Conservation (phyloP, 371 early-diverging fungal species). For the Thermomucor indicae-seudaticae region DNA sequence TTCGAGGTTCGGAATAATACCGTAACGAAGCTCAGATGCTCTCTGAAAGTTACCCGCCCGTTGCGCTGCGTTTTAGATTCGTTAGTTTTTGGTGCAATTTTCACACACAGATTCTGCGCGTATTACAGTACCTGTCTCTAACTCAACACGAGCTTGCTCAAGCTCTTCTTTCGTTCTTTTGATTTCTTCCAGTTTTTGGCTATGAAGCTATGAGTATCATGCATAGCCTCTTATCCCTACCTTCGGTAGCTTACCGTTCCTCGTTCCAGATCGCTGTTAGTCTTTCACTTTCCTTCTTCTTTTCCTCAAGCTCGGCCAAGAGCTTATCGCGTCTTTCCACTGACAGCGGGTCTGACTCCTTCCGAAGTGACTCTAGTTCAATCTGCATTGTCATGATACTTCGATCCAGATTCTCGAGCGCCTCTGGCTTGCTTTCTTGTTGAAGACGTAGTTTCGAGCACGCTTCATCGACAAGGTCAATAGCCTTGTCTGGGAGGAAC, state of each 20-base stretch:
- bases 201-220: slow-evolving; percentile 3
- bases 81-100: background rate
- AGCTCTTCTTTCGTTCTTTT: slow-evolving; percentile 68
- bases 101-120: too few species aligned
- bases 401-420: slow-evolving; percentile 69
- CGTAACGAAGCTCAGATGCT: slow-evolving; percentile 81
- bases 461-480: slow-evolving; percentile 89
- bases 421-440: slow-evolving; percentile 83
- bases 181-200: slow-evolving; percentile 65
- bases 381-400: slow-evolving; percentile 74
- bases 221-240: background rate
- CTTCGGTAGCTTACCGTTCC: slow-evolving; percentile 43
- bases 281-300: slow-evolving; percentile 56
- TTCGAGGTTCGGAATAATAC: slow-evolving; percentile 86
- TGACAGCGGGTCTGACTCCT: slow-evolving; percentile 69
- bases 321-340: slow-evolving; percentile 70
- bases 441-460: slow-evolving; percentile 78
- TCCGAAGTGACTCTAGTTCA: slow-evolving; percentile 69
- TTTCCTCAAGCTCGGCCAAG: slow-evolving; percentile 59
- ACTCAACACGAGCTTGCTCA: slow-evolving; percentile 75
- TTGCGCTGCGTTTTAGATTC: slow-evolving; percentile 37
- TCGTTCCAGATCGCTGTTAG: slow-evolving; percentile 68
- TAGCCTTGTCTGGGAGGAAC: slow-evolving; percentile 63
- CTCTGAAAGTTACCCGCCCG: slow-evolving; percentile 68
- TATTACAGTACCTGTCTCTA: slow-evolving; percentile 63